These are phyloP conservation scores for Haematococcus lacustris DNA, from an alignment of 139 green algal genomes.

Conservation along the genomic window DNA sequence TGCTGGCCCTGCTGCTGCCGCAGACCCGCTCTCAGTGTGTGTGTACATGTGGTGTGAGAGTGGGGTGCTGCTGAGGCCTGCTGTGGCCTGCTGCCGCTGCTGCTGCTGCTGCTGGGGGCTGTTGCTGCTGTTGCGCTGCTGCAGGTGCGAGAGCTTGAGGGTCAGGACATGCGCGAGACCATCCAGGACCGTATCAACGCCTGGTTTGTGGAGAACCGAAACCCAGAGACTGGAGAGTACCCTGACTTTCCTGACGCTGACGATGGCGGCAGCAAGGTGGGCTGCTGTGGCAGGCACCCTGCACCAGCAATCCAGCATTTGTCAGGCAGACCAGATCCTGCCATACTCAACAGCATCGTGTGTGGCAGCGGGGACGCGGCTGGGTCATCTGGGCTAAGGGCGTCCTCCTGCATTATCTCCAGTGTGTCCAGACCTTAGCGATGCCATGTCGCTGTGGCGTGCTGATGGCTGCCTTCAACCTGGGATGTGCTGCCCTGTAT, in stretches of 20 bases:
- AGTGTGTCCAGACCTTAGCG: too few species aligned
- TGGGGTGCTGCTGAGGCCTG: background rate
- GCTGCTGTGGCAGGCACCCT: too few species aligned
- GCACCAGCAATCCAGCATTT: too few species aligned
- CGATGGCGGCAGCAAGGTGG: conserved; percentile 65
- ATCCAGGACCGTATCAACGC: conserved; percentile 84
- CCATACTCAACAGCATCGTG: too few species aligned
- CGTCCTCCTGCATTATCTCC: too few species aligned
- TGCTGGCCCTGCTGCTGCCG: background rate
- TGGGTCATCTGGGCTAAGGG: too few species aligned
- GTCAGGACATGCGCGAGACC: conserved; percentile 77
- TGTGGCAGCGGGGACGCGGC: too few species aligned
- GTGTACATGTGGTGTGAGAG: background rate
- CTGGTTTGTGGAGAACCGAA: conserved; percentile 80
- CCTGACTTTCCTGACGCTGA: conserved; percentile 68
- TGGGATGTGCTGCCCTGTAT: too few species aligned
- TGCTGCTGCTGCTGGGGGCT: background rate
- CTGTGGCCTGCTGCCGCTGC: background rate
- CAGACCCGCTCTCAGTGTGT: background rate
- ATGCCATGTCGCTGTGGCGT: too few species aligned
- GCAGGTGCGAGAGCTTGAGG: conserved; percentile 55
- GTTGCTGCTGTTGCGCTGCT: background rate
- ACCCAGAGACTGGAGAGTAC: conserved; percentile 69
- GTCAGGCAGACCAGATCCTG: too few species aligned
- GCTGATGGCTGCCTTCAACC: too few species aligned